Evolutionary conservation across 345 rosid genomes (phyloP), one percentile per base, ranked within the genome.

Genomic region (Corchorus olitorius): DNA sequence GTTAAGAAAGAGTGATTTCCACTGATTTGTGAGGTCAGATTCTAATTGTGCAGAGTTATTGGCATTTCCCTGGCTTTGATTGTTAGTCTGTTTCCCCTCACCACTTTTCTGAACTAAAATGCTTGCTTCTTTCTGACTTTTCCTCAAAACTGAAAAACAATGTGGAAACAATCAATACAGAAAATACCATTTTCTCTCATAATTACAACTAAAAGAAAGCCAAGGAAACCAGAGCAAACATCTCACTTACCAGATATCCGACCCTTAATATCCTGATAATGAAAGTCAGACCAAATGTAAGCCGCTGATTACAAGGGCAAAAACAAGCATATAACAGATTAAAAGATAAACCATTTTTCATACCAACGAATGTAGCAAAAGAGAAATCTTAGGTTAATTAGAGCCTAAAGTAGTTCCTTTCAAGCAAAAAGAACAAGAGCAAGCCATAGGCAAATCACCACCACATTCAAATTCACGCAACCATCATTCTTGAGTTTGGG

Each of bases 231-330:
- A 76, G 27, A 49, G 65, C 52, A 54, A 65, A 34, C 10, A 17
- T n/a, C 45, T 58, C 63, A 69, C 83, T 75, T 84, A 93, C 98
- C 97, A 22, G 88, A 64, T 72, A 92, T 74, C 75, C 96, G 90
- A 73, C 94, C 98, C 81, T 89, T 93, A 78, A 87, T 82, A 76
- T 95, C 98, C 87, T 93, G 98, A 78, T 90, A 93, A 80, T 93
- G 90, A 70, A 96, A 92, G 86, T 93, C 98, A 14, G 97, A 86
- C 98, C 92, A 96, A 41, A 96, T 96, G 81, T 86, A 88, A 73
- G 97, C 92, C 85, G 97, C 99, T 96, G 89, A 79, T 76, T 77
- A 54, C 55, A 80, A 27, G 27, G 27, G 20, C 64, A 60, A 74
- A 56, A 52, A 78, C 63, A 85, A 67, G 11, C 75, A 27, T 2